Base-by-base conservation (phyloP, 371 early-diverging fungal species). In the Mucor velutinosus region DNA sequence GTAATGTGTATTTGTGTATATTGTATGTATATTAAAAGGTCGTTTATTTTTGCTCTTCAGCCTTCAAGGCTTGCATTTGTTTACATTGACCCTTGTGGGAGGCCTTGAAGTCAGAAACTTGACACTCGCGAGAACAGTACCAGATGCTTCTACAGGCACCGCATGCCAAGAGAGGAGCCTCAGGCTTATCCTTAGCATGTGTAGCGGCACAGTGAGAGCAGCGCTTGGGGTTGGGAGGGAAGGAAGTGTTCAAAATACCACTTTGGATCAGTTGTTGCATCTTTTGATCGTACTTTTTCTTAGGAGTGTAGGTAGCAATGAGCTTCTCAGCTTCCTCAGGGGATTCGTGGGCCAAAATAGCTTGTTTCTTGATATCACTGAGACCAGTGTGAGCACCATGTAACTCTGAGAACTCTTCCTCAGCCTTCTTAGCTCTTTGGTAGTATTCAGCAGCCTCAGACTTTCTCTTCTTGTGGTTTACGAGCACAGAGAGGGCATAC, bases 71-170 rank as follows among this genome's bases (percentile, higher is more conserved):
- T 55, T 65, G 67, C 23, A 67, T 47, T 41, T 73, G 69, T 67
- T 78, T 84, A 76, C 88, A 88, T 51, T 65, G 74, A 65, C 71
- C 62, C 70, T 88, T 88, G 67, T 88, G 88, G 58, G 62, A 66
- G 47, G 64, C 27, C 74, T 83, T 86, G 66, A 81, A 88, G 71
- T 88, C 85, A 19, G 70, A 63, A 21, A 83, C 83, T 74, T 88
- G 89, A 74, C 89, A 88, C 10, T 87, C 86, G 65, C 85, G 80
- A 63, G 83, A 83, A 73, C 89, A 88, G 67, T 88, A 88, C 75
- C 86, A 87, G 41, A 87, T 86, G 67, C 81, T 80, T 76, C 75
- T 80, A 75, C 89, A 88, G 58, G 81, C 86, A 74, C 82, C 83
- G 69, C 89, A 88, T 74, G 83, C 82, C 62, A 86, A 73, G 58